Conservation (phyloP, 2,329 filamentous ascomycete species). For the Colletotrichum echinochloae region DNA sequence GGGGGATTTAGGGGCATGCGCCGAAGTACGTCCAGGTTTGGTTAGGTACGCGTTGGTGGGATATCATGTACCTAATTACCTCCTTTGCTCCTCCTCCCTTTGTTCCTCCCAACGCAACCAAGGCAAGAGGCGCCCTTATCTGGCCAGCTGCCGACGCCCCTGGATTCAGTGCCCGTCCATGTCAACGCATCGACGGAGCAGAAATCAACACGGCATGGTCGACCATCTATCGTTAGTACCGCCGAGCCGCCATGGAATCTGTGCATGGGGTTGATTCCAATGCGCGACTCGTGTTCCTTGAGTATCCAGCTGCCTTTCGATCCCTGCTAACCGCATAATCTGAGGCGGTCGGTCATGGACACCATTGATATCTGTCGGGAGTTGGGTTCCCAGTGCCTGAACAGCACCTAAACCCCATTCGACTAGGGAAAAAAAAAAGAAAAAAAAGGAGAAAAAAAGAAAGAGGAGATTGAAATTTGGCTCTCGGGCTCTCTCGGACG, state of each 20-base stretch:
- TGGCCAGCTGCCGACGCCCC: background rate
- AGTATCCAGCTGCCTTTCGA: background rate
- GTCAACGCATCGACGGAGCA: constrained; percentile 5
- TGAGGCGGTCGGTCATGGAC: background rate
- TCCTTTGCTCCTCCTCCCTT: background rate
- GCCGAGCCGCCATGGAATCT: background rate
- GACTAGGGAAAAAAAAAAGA: background rate
- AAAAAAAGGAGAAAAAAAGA: too few species aligned
- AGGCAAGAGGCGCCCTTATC: background rate
- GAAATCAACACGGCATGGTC: constrained; percentile 6
- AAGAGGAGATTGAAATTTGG: background rate
- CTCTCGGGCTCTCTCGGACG: background rate
- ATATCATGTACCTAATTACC: constrained; percentile 24
- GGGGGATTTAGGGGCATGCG: constrained; percentile 1
- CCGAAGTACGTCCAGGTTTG: constrained; percentile 2
- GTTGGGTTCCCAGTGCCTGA: too few species aligned
- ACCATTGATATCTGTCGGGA: background rate
- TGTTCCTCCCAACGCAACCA: background rate
- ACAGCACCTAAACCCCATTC: background rate
- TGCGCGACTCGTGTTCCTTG: too few species aligned
- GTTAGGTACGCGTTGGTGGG: background rate
- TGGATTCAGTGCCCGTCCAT: constrained; percentile 5
- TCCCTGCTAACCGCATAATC: background rate
- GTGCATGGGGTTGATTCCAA: background rate
- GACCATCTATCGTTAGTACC: background rate